Conservation (phyloP, 2,329 filamentous ascomycete species). For the Penicillium sp. region DNA sequence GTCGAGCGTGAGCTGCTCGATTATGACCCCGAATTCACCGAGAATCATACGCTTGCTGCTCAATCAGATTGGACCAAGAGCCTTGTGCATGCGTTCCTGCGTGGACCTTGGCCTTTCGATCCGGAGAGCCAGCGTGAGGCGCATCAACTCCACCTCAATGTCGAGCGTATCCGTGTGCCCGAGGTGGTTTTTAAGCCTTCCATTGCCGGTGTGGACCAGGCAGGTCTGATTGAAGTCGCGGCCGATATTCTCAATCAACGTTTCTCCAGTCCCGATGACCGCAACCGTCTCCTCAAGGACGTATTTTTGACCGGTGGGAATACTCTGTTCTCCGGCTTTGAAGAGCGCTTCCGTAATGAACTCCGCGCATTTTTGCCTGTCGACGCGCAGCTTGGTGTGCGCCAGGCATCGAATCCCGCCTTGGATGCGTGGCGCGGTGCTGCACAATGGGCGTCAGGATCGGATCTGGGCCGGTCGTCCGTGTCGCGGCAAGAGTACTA, state of each 20-base stretch:
- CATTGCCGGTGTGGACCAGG: slow-evolving; percentile 88
- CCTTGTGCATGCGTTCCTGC: slow-evolving; percentile 80
- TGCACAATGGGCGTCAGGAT: slow-evolving; percentile 66
- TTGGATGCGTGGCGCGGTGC: slow-evolving; percentile 93
- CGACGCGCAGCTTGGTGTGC: slow-evolving; percentile 60
- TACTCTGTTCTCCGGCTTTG: slow-evolving; percentile 78
- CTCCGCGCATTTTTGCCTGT: slow-evolving; percentile 66
- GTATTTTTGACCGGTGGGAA: slow-evolving; percentile 95
- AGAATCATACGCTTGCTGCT: slow-evolving; percentile 85
- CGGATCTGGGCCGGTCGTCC: slow-evolving; percentile 57
- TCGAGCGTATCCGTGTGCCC: slow-evolving; percentile 88
- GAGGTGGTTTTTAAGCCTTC: slow-evolving; percentile 90
- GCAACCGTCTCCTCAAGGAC: slow-evolving; percentile 69
- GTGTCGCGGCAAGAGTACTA: slow-evolving; percentile 76
- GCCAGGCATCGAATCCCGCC: slow-evolving; percentile 68
- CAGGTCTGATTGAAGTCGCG: slow-evolving; percentile 85
- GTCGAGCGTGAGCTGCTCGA: slow-evolving; percentile 80
- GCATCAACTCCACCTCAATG: slow-evolving; percentile 89
- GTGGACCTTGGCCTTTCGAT: slow-evolving; percentile 82
- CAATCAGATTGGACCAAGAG: slow-evolving; percentile 94
- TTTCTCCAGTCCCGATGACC: slow-evolving; percentile 52
- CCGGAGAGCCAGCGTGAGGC: slow-evolving; percentile 70
- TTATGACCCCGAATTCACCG: slow-evolving; percentile 82
- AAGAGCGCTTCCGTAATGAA: slow-evolving; percentile 69
- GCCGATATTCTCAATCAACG: slow-evolving; percentile 84